phyloP scores from a whole-genome alignment of 2,329 filamentous ascomycete species.

The Pseudogymnoascus sp. region DNA sequence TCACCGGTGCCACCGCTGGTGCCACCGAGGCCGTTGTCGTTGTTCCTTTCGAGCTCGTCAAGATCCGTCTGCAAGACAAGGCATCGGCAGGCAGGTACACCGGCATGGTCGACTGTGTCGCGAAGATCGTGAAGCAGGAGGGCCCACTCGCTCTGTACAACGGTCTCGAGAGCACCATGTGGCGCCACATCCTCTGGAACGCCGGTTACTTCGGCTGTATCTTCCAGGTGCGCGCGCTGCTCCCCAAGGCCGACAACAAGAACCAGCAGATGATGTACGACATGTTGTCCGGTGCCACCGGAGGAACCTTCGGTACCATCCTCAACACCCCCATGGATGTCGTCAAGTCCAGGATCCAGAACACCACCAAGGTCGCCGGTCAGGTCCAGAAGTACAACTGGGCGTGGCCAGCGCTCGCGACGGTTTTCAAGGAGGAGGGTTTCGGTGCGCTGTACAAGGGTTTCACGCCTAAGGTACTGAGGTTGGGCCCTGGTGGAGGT shows the following conservation, averaged over 20 bases:
- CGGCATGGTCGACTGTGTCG: slow-evolving; percentile 70
- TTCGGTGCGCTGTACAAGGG: slow-evolving; percentile 93
- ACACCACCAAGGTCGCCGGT: slow-evolving; percentile 76
- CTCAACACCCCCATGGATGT: slow-evolving; percentile 96
- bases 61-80: slow-evolving; percentile 95
- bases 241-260: slow-evolving; percentile 78
- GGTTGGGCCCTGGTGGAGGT: slow-evolving; percentile 55
- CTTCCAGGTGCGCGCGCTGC: slow-evolving; percentile 82
- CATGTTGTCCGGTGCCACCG: slow-evolving; percentile 74
- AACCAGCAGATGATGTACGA: slow-evolving; percentile 77
- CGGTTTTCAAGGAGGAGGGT: slow-evolving; percentile 88
- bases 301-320: slow-evolving; percentile 84
- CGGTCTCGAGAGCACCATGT: slow-evolving; percentile 91
- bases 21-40: slow-evolving; percentile 96
- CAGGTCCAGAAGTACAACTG: slow-evolving; percentile 93
- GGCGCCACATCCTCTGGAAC: slow-evolving; percentile 93
- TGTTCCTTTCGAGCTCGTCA: slow-evolving; percentile 95
- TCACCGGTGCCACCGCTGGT: slow-evolving; percentile 90
- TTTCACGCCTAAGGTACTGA: slow-evolving; percentile 88
- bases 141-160: slow-evolving; percentile 88
- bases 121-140: slow-evolving; percentile 76
- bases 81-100: slow-evolving; percentile 83
- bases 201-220: slow-evolving; percentile 97
- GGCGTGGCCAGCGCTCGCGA: slow-evolving; percentile 81
- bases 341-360: slow-evolving; percentile 97